Evolutionary conservation across 148 eudicot genomes (phyloP).

Genomic region (Camellia japonica): DNA sequence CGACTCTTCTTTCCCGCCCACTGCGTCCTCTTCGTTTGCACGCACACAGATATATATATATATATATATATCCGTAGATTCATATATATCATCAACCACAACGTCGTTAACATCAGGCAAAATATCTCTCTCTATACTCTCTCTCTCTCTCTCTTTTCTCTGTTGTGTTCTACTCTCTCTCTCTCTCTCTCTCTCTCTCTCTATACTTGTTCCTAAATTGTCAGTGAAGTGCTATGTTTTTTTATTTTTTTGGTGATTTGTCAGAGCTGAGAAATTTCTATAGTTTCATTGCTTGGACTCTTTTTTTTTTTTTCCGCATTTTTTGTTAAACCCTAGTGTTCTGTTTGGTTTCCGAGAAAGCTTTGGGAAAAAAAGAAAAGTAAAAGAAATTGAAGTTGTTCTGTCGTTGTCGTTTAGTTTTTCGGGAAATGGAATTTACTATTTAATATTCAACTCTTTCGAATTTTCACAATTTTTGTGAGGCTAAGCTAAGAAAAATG

Average conservation of each 20-base stretch:
- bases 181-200: neutral
- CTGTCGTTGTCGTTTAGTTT: neutral
- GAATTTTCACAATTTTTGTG: neutral
- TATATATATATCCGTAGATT: neutral
- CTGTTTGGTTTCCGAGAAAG: slow-evolving; percentile 1
- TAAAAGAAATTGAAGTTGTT: neutral
- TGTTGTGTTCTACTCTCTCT: neutral
- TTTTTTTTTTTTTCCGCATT: neutral
- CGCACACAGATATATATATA: neutral
- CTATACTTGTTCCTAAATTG: neutral
- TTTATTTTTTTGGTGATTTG: neutral
- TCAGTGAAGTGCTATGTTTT: neutral
- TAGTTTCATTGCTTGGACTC: neutral
- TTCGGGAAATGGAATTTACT: neutral
- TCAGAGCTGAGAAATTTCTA: neutral
- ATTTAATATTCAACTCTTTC: neutral
- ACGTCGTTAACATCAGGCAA: slow-evolving; percentile 11
- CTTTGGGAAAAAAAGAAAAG: neutral
- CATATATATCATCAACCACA: neutral
- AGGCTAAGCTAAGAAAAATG: neutral
- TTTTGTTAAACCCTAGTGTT: slow-evolving; percentile 18
- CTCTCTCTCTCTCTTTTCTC: neutral
- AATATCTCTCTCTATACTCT: slow-evolving; percentile 1
- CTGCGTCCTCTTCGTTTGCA: neutral
- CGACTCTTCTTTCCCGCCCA: slow-evolving; percentile 5